Conservation (phyloP, 2,329 filamentous ascomycete genomes). For the Diaporthe citrichinensis region DNA sequence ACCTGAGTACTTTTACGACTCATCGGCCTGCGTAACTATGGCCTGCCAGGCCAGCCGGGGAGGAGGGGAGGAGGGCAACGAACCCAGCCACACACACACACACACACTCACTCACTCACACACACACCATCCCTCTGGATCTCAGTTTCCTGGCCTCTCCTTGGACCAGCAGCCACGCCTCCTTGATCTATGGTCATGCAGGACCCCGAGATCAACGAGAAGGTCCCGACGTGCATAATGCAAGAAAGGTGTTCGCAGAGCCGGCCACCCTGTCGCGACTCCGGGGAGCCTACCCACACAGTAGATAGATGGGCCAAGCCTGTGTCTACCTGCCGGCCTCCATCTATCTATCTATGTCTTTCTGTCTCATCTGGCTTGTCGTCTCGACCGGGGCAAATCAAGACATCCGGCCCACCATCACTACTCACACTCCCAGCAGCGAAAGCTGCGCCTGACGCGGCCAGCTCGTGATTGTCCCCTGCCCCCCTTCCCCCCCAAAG, state of each 20-base stretch:
- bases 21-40: background rate
- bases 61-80: background rate
- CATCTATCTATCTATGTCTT: background rate
- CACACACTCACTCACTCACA: background rate
- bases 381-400: background rate
- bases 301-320: background rate
- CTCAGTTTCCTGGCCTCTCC: background rate
- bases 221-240: slow-evolving; percentile 34
- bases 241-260: slow-evolving; percentile 29
- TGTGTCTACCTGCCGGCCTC: background rate
- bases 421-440: background rate
- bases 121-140: background rate
- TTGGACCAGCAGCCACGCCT: slow-evolving; percentile 12
- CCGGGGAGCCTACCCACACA: background rate
- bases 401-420: slow-evolving; percentile 25
- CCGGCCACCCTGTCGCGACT: slow-evolving; percentile 20
- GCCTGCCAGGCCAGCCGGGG: background rate
- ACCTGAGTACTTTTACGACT: background rate
- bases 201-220: slow-evolving; percentile 27
- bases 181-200: slow-evolving; percentile 36
- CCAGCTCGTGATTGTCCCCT: slow-evolving; percentile 19
- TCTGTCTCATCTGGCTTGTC: slow-evolving; percentile 8
- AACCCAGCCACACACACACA: background rate
- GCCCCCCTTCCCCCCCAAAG: background rate
- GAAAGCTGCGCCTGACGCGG: slow-evolving; percentile 30